A percentile compares a stretch with the other conserved stretches of the same genome.
phyloP scores from a whole-genome alignment of 2,329 filamentous ascomycete species.

The Trichoderma sp. region DNA sequence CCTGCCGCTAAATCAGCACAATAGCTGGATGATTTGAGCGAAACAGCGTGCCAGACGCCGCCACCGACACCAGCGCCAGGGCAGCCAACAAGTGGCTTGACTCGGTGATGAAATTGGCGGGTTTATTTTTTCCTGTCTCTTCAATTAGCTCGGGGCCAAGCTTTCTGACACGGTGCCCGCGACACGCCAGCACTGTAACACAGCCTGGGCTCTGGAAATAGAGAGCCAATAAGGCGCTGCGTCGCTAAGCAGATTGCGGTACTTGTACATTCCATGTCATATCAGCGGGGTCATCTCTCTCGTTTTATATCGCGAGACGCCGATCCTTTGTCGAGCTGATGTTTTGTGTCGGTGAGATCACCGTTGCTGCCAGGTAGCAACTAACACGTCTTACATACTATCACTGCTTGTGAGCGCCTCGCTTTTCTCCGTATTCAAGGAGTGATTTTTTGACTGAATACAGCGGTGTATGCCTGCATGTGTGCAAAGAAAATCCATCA shows the following conservation, averaged over 20 bases:
- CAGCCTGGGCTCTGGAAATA: not conserved
- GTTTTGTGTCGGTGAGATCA: not conserved
- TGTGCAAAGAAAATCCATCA: not conserved
- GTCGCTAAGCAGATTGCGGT: not conserved
- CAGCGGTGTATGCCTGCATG: not conserved
- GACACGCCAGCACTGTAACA: not conserved
- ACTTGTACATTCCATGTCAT: not conserved
- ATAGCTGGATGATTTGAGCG: not conserved
- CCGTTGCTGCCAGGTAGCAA: not conserved
- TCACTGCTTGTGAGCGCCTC: not conserved
- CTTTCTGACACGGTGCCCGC: conserved; percentile 23
- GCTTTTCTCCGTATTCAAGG: not conserved
- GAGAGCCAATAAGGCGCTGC: not conserved
- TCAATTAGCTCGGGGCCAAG: conserved; percentile 20
- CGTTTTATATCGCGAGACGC: not conserved
- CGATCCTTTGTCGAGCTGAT: not conserved
- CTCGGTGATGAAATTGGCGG: not conserved
- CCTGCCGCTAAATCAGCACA: not conserved
- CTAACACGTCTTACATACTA: not conserved
- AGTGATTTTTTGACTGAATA: not conserved
- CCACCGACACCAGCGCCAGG: not conserved
- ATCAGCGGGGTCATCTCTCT: not conserved
- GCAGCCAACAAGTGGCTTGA: not conserved
- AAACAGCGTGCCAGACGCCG: not conserved
- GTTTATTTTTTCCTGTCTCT: not conserved